These are phyloP conservation scores for Pleurotus sapidus DNA, from an alignment of 768 basidiomycete genomes.

Conservation along the genomic window DNA sequence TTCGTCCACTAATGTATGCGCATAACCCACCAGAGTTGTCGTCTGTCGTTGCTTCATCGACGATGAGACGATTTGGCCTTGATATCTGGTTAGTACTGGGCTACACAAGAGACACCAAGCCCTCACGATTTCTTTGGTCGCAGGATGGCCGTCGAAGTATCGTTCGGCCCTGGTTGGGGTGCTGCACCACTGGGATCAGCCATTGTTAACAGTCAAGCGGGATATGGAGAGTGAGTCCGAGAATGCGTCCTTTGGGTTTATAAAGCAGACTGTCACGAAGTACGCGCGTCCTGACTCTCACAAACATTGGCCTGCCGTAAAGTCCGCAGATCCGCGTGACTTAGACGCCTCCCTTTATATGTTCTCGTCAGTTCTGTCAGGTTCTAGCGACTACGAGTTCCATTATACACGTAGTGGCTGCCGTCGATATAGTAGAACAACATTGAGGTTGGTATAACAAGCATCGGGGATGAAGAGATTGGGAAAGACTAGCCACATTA, in stretches of 20 bases:
- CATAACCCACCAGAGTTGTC: slow-evolving; percentile 83
- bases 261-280: background rate
- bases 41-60: slow-evolving; percentile 91
- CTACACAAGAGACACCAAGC: slow-evolving; percentile 6
- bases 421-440: too few relatives aligned
- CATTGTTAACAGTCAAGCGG: slow-evolving; percentile 32
- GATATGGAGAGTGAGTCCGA: slow-evolving; percentile 16
- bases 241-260: background rate
- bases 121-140: slow-evolving; percentile 97
- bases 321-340: slow-evolving; percentile 7
- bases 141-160: slow-evolving; percentile 92
- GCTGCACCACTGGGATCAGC: slow-evolving; percentile 84
- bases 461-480: too few relatives aligned
- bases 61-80: slow-evolving; percentile 96
- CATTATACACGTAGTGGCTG: background rate
- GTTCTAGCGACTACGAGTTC: background rate
- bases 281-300: slow-evolving; percentile 14
- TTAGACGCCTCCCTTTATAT: background rate
- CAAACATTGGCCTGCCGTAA: slow-evolving; percentile 6
- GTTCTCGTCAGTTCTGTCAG: background rate
- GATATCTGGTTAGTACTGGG: slow-evolving; percentile 14
- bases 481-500: too few relatives aligned
- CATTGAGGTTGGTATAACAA: too few relatives aligned
- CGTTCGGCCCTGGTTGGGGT: slow-evolving; percentile 83
- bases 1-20: background rate